Percentiles rank a stretch among this genome's conserved stretches.
These are phyloP conservation scores for Ceratocystis albifundus DNA, from an alignment of 2,329 filamentous ascomycete species.

Conservation along the genomic window DNA sequence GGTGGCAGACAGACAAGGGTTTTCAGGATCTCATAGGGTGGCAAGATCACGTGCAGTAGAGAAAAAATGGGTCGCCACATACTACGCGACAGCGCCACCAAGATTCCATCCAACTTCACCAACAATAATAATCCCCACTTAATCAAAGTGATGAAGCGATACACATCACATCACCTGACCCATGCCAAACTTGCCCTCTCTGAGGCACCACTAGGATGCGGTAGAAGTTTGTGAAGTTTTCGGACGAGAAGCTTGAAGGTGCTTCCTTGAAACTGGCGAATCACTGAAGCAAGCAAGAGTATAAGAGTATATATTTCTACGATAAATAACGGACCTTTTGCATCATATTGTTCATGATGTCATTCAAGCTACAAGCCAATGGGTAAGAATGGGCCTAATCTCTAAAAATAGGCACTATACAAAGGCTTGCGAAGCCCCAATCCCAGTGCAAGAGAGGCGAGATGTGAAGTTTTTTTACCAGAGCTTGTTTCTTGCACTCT, in stretches of 20 bases:
- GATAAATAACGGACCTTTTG: too few species aligned
- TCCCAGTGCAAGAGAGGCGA: not conserved
- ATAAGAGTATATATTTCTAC: too few species aligned
- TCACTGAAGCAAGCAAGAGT: too few species aligned
- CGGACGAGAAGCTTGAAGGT: not conserved
- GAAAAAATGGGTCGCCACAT: too few species aligned
- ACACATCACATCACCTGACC: constrained; percentile 3
- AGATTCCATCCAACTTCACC: not conserved
- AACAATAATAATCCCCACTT: not conserved
- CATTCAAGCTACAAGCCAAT: not conserved
- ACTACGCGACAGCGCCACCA: not conserved
- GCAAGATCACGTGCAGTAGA: too few species aligned
- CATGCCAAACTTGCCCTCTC: not conserved
- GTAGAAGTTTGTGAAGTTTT: not conserved
- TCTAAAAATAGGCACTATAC: not conserved
- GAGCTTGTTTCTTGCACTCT: not conserved
- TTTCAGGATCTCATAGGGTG: not conserved
- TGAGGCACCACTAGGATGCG: not conserved
- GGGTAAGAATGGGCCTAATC: not conserved
- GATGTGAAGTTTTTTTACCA: not conserved
- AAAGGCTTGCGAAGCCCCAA: not conserved
- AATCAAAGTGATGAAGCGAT: not conserved
- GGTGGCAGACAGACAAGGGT: not conserved
- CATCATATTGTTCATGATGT: not conserved
- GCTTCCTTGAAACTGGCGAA: not conserved